Base-by-base conservation (phyloP, 345 rosid species). In the Salix caprea region DNA sequence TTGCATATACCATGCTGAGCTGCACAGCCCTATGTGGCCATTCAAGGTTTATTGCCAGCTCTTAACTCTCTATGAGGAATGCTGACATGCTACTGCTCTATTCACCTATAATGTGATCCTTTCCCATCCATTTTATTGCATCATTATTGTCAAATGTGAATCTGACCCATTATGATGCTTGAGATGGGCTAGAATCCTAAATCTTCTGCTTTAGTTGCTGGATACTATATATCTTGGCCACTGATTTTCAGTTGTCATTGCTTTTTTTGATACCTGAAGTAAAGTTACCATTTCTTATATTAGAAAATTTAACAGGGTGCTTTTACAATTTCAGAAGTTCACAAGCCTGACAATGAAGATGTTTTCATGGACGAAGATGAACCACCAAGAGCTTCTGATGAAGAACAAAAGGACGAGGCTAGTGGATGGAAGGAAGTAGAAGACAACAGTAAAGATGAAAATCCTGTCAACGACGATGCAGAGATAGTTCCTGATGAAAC, bases 341-440 rank as follows among this genome's bases (percentile, higher is more conserved):
- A 82, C 69, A 89, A 86, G 85, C 87, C 88, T 69, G 91, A 86
- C 46, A 84, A 76, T 70, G 92, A 92, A 82, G 98, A 91, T 86
- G 97, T 92, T 77, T 92, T 94, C 87, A 91, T 88, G 91, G 99
- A 91, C 6, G 98, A 91, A 87, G 98, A 92, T 81, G 97, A 88
- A 85, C 90, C 86, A 32, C 91, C 88, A 1, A 74, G 73, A 80
- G 83, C 81, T 79, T 82, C 88, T 81, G 92, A 83, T 67, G 80
- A 84, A 75, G 91, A 86, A 78, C 80, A 37, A 79, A 85, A 86
- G 78, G 91, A 88, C 67, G 91, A 89, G 67, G 82, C 84, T 4
- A 84, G 87, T 77, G 97, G 91, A 46, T 87, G 87, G 92, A 77
- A 81, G 32, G 96, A 92, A 82, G 89, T 85, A 52, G 67, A 84